Base-by-base conservation (phyloP, 1,284 basidiomycete genomes). In the Moniliella sp. region DNA sequence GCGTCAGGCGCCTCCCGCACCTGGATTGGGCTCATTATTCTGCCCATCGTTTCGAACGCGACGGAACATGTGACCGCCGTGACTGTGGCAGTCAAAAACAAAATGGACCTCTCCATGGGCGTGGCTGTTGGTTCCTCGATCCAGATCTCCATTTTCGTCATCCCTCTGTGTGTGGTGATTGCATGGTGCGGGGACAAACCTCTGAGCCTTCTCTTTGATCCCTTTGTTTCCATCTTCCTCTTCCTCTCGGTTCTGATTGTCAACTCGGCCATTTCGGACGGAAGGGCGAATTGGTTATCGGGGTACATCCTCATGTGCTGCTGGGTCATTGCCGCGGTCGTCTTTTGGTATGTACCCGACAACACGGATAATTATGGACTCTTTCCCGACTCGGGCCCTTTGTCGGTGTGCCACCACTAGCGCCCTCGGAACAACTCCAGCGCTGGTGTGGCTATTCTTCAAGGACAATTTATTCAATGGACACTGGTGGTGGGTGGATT, bases 121-220 rank as follows among this genome's bases (percentile, higher is more conserved):
- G 47, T 53, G 10, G 50, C 50, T 3, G 49, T 53, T 15, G 50
- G 50, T 28, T 42, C 40, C 1, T 48, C 46, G 1, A 53, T 53
- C 33, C 50, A 53, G 35, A 53, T 53, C 18, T 42, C 48, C 18
- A 31, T 18, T 13, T 53, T 53, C 27, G 50, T 53, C 10, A 41
- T 53, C 16, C 50, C 50, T 2, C 30, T 53, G 25, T 34, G 50
- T 5, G 48, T 50, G n/a, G 30, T 50, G 17, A 49, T 53, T 29
- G 44, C 40, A 4, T 53, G 50, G 50, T 46, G 46, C 25, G 48
- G 40, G 3, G 42, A 35, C 17, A 48, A 47, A 27, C 50, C 50
- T 1, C 33, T 53, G 19, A 41, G 38, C 4, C 33, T 53, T n/a
- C 42, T 53, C 10, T 49, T 53, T 15, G 50, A 53, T 26, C 50